A percentile compares a stretch with the other conserved stretches of the same genome.
phyloP scores from a whole-genome alignment of 1,284 basidiomycete genomes.

The Tetrapyrgos nigripes region DNA sequence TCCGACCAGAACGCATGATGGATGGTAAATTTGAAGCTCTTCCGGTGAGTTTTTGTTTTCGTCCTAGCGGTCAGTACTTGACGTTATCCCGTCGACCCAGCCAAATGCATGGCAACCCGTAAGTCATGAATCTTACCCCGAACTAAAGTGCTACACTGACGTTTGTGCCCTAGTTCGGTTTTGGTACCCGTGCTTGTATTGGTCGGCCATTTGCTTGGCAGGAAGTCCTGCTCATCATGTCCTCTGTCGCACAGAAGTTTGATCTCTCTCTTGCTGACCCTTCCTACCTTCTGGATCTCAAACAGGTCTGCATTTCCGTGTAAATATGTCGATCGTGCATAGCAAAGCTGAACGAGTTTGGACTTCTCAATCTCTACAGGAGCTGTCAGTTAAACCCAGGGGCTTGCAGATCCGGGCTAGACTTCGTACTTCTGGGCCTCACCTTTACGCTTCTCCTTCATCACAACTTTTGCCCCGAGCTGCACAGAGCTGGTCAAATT shows the following conservation, averaged over 20 bases:
- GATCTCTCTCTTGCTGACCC: conserved; percentile 51
- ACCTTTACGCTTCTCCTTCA: conserved; percentile 22
- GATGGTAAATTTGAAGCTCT: conserved; percentile 52
- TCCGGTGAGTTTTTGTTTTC: conserved; percentile 35
- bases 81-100: conserved; percentile 12
- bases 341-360: conserved; percentile 42
- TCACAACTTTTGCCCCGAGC: conserved; percentile 9
- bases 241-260: conserved; percentile 50
- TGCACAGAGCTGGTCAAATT: not conserved
- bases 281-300: conserved; percentile 35
- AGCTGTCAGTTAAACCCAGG: conserved; percentile 54
- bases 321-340: conserved; percentile 30
- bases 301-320: not conserved
- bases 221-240: conserved; percentile 50
- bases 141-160: not conserved
- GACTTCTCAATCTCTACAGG: conserved; percentile 52
- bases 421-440: conserved; percentile 19
- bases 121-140: conserved; percentile 21
- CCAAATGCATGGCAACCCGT: conserved; percentile 56
- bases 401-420: conserved; percentile 47
- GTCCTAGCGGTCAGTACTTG: not conserved
- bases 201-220: conserved; percentile 56
- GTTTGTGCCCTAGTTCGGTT: conserved; percentile 27
- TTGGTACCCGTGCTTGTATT: conserved; percentile 52
- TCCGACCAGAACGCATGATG: conserved; percentile 48